Evolutionary conservation across 345 rosid genomes (phyloP), one percentile per base, ranked within the genome.

Genomic region (Pistacia vera): DNA sequence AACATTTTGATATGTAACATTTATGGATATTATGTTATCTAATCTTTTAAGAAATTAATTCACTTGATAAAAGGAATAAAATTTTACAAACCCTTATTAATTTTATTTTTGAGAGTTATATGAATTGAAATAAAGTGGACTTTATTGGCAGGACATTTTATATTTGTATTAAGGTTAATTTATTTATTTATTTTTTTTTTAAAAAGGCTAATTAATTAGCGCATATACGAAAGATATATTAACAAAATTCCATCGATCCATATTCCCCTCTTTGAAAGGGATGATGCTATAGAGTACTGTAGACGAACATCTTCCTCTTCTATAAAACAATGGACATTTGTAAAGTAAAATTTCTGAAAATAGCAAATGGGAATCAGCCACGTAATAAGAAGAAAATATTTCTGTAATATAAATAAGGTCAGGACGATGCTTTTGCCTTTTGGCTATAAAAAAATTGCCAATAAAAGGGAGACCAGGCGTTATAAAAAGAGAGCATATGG

Each of bases 401-500:
- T 63, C 11, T 20, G 51, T 2, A 49, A 8, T 49, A 51, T 14
- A 55, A 18, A 54, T 30, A 77, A 55, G 48, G 46, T 44, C 52
- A 64, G n/a, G 52, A 58, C 75, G 63, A 14, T 17, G 66, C 71
- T 28, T 63, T 71, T 69, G 64, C 63, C 71, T 28, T 63, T 71
- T 69, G 64, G n/a, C 28, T 52, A 71, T 74, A 78, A 80, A 82
- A 18, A 80, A 75, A 73, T 5, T 80, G 82, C 48, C 76, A 72
- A 75, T 13, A 67, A 85, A 84, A 67, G 87, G 61, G 82, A 79
- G 85, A 84, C 89, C 85, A 70, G 62, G 75, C 85, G 49, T 85
- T 76, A 52, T 81, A 77, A 88, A 81, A 79, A 79, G 54, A 66
- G 52, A 71, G 90, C 81, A 87, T 83, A 79, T 8, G 88, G 85